Evolutionary conservation across 345 rosid species (phyloP), one percentile per base, ranked within the genome.

Genomic region (Populus nigra): DNA sequence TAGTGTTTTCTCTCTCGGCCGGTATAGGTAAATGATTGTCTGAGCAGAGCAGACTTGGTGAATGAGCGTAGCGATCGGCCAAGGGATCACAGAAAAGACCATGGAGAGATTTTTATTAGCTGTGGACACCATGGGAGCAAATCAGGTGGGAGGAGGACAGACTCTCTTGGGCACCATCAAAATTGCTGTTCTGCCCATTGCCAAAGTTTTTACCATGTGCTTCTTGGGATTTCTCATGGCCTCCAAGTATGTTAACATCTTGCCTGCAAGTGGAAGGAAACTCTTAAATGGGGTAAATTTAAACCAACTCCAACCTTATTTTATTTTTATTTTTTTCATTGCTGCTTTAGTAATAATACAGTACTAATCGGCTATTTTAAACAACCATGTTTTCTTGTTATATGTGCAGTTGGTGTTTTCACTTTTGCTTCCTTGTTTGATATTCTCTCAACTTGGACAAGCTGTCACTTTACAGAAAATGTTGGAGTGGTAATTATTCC

Each of bases 211-310:
- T 85, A 92, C 98, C 8, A 85, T 94, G 84, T 96, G 99, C 83
- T 94, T 92, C 81, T 72, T 96, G 82, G 99, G 99, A 5, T 95
- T 92, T 78, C 91, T 96, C 17, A 96, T 96, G 98, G 99, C 99
- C 43, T 94, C 98, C 81, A 96, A 96, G 86, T 87, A 90, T 80
- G 96, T 94, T 35, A 90, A 94, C 74, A 94, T 92, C 84, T 91
- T 96, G 84, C 94, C 99, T 71, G 89, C 99, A 20, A 88, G 84
- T 70, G 98, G 99, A 71, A 87, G 99, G 77, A 94, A 87, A 79
- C 92, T 89, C 80, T 85, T 96, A 76, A 96, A 96, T 83, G 99
- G 97, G 97, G 99, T 93, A 80, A 76, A 63, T 41, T 0, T 80
- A 35, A 57, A 33, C 2, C 13, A 7, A 11, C 29, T 16, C 69